phyloP scores from a whole-genome alignment of 225 moss, liverwort and hornwort genomes.

The Marchantia polymorpha region DNA sequence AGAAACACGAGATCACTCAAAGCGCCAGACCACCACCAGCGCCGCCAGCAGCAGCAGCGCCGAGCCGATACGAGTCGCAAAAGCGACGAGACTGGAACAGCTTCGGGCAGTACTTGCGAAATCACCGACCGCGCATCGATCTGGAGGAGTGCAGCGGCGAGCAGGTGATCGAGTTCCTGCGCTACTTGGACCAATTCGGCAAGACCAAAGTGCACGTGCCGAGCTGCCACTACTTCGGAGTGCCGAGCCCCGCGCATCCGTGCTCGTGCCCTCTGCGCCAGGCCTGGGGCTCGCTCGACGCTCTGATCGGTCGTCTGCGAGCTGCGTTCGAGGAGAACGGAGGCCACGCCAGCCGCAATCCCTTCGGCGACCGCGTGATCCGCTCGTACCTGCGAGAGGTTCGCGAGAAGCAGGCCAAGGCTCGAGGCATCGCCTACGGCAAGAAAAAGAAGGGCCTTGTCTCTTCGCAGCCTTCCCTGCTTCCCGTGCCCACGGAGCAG shows the following conservation, averaged over 20 bases:
- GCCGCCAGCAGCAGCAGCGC: conserved; percentile 22
- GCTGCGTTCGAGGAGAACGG: conserved; percentile 84
- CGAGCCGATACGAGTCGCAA: conserved; percentile 82
- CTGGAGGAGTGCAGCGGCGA: conserved; percentile 64
- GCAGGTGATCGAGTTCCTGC: conserved; percentile 70
- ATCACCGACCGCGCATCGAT: conserved; percentile 50
- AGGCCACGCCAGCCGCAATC: conserved; percentile 66
- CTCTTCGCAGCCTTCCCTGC: too few relatives aligned
- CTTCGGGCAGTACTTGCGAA: conserved; percentile 71
- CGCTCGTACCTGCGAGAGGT: conserved; percentile 73
- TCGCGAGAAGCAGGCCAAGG: conserved; percentile 81
- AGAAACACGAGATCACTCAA: conserved; percentile 9
- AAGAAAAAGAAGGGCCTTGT: conserved; percentile 55
- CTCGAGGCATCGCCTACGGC: conserved; percentile 68
- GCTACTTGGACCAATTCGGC: conserved; percentile 82
- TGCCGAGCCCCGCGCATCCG: conserved; percentile 68
- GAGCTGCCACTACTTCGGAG: conserved; percentile 62
- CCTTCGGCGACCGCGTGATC: conserved; percentile 66
- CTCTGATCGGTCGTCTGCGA: conserved; percentile 66
- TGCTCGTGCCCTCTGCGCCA: conserved; percentile 75
- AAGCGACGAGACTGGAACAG: conserved; percentile 85
- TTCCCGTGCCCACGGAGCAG: too few relatives aligned
- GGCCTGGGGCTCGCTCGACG: conserved; percentile 84
- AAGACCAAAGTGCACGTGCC: conserved; percentile 74
- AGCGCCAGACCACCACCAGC: not conserved